Evolutionary conservation across 495 filamentous ascomycete species (phyloP), one percentile per base, ranked within the genome.

Genomic region (Parachaetomium inaequale): DNA sequence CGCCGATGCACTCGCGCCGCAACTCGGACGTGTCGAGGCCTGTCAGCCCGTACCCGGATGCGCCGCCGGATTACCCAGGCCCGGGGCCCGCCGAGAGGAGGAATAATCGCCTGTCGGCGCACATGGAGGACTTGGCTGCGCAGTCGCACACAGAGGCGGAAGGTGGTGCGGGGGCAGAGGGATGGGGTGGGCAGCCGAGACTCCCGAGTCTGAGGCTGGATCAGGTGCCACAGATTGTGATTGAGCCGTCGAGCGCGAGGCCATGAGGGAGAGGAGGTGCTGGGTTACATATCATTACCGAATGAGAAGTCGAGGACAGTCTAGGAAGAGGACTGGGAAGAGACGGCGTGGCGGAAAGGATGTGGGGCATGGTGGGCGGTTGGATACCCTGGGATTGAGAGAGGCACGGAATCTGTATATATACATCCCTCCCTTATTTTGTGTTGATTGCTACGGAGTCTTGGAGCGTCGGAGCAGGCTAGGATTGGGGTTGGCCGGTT

Each of bases 11-110:
- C 46, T 78, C 76, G 12, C 66, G 70, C 1, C 63, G 65, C 2
- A 66, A 65, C 34, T 64, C 68, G 56, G 60, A 68, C 11, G 70
- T 71, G 5, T 75, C 75, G 10, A 15, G 34, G n/a, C 25, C 34
- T 1, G 52, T 17, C 5, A 73, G 67, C 53, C 69, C 72, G 14
- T 73, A 74, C 57, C 53, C 60, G 29, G 81, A 79, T 25, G 78
- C 81, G 17, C 82, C 82, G 26, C 82, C 82, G 19, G 73, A 75
- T 29, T 84, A 84, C 63, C 72, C 76, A 1, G 76, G 77, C 15
- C 76, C 25, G 26, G 40, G 49, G 8, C 38, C 29, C 17, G 59
- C 28, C 0, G 59, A 55, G 29, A 26, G n/a, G 38, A 26, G 59
- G 52, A 55, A 42, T 34, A 68, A 63, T 54, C 49, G 74, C 40